These are phyloP conservation scores for Phaeotremella skinneri DNA, from an alignment of 768 basidiomycete species.

Conservation along the genomic window DNA sequence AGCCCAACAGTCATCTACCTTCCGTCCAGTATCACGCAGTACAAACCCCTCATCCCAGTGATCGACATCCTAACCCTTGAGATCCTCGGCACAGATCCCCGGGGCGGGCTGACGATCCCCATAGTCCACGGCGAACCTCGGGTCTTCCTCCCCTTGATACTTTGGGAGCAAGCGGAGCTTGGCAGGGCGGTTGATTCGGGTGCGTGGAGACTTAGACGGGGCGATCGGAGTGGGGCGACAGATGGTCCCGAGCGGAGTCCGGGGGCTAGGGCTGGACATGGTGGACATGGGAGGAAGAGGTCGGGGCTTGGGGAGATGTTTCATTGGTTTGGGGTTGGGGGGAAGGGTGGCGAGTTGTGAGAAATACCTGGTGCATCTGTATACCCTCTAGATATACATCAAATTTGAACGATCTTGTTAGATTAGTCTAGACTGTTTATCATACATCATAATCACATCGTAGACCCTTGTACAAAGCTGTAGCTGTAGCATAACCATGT, in stretches of 20 bases:
- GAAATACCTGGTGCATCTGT: background rate
- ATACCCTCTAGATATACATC: too few species aligned
- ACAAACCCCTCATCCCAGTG: constrained; percentile 38
- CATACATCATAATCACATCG: too few species aligned
- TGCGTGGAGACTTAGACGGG: constrained; percentile 5
- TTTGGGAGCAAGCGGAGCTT: constrained; percentile 11
- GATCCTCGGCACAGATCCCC: constrained; percentile 35
- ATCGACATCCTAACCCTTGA: constrained; percentile 40
- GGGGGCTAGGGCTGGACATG: constrained; percentile 17
- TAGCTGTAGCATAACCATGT: too few species aligned
- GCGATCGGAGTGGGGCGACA: background rate
- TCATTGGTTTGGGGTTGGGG: constrained; percentile 22
- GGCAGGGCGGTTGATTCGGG: constrained; percentile 14
- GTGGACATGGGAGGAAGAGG: constrained; percentile 16
- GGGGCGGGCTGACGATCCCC: constrained; percentile 35
- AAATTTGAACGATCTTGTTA: constrained; percentile 2
- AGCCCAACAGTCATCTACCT: constrained; percentile 28
- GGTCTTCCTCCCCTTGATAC: constrained; percentile 34
- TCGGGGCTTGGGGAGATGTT: constrained; percentile 29
- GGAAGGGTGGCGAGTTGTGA: constrained; percentile 1
- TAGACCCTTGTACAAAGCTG: too few species aligned
- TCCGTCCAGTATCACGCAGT: constrained; percentile 25
- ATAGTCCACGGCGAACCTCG: constrained; percentile 39
- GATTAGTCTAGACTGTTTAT: background rate
- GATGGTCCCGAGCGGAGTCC: constrained; percentile 7